Base-by-base conservation (phyloP, 768 basidiomycete species). In the Cystobasidium tubakii region DNA sequence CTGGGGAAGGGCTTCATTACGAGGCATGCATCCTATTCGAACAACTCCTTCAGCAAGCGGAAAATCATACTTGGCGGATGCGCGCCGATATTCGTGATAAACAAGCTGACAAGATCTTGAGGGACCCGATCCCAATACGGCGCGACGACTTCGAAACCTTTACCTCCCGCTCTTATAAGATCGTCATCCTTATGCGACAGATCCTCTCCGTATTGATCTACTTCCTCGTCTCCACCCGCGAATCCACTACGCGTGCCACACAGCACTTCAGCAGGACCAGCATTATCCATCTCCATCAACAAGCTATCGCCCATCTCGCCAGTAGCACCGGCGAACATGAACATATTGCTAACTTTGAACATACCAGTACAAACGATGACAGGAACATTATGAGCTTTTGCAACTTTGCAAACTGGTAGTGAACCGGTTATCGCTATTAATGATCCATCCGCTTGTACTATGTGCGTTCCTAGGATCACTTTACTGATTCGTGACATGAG, bases 401-500 rank as follows among this genome's bases (percentile, higher is more conserved):
- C 91, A 46, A 90, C 81, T 84, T 88, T 87, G 25, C 89, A 87
- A 43, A 92, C 82, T 33, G 85, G 87, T 1, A 88, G 84, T 23
- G 91, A 85, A 53, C 87, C 86, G n/a, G 84, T 83, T 69, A 92
- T 83, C 67, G 91, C 90, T 81, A 95, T 93, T 86, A 97, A 89
- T 17, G 94, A 93, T 17, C 96, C 96, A 79, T 97, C 95, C 29
- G 95, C 94, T 63, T 96, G 88, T 78, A 98, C 89, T n/a, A 90
- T 88, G 81, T 97, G 95, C 13, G 93, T 90, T 33, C 93, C 92
- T 57, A 99, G 85, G 73, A 99, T 87, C 77, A 98, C 89, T 82
- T 99, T 99, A 83, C 93, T 95, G 75, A 95, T 90, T 74, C 95
- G 88, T 3, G 96, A 95, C 88, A 98, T 91, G 76, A 99, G 86